A percentile compares a stretch with the other conserved stretches of the same genome.
These are phyloP conservation scores for Trichoderma breve DNA, from an alignment of 2,329 filamentous ascomycete species.

Conservation along the genomic window DNA sequence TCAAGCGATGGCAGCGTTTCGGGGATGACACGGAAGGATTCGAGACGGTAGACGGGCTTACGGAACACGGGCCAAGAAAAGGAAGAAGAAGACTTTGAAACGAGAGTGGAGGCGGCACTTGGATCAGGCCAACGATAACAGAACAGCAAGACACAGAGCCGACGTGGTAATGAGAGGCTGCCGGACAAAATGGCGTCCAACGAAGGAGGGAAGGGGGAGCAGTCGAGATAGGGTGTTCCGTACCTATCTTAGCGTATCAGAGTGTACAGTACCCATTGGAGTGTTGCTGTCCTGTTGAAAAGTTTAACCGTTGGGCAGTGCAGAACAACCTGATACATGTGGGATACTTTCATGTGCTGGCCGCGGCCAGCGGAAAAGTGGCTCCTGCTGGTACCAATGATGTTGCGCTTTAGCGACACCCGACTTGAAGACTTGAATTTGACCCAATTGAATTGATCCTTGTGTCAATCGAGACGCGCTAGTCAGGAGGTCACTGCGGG, in stretches of 20 bases:
- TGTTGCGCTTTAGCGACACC: slow-evolving; percentile 7
- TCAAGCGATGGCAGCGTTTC: neutral
- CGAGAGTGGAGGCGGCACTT: slow-evolving; percentile 16
- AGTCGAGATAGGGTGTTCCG: slow-evolving; percentile 12
- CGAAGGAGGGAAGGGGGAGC: slow-evolving; percentile 16
- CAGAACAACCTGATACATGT: neutral
- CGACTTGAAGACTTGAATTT: neutral
- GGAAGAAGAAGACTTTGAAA: neutral
- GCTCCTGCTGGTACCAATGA: neutral
- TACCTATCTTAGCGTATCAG: slow-evolving; percentile 11
- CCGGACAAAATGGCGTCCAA: neutral
- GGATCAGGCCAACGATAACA: neutral
- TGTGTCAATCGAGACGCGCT: slow-evolving; percentile 11
- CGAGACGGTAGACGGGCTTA: neutral
- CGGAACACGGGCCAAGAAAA: neutral
- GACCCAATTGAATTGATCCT: neutral
- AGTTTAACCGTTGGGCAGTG: slow-evolving; percentile 14
- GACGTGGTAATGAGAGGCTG: slow-evolving; percentile 13
- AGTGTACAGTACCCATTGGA: neutral
- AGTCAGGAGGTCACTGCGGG: slow-evolving; percentile 5
- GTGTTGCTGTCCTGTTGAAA: slow-evolving; percentile 10
- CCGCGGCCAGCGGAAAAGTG: neutral
- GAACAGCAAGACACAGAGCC: neutral
- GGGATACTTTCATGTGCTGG: neutral
- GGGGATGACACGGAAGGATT: slow-evolving; percentile 5